Conservation (phyloP, 176 grass and related monocot species). For the Musa itinerans region DNA sequence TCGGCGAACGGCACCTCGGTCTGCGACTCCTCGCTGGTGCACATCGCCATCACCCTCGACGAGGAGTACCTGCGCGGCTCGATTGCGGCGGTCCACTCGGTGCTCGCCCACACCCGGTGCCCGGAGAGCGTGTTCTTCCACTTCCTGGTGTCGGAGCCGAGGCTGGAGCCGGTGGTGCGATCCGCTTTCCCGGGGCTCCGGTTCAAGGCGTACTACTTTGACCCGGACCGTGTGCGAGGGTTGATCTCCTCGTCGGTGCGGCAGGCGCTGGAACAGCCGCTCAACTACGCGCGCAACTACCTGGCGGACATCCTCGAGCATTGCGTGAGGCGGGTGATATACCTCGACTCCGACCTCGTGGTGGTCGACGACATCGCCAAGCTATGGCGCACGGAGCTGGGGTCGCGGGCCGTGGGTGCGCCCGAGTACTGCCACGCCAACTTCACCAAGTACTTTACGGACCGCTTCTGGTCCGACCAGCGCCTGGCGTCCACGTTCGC, state of each 20-base stretch:
- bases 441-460: constrained; percentile 86
- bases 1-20: background rate
- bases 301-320: constrained; percentile 9
- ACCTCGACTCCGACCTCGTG: constrained; percentile 12
- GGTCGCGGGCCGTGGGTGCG: constrained; percentile 5
- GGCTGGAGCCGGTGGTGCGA: background rate
- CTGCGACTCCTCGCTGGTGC: background rate
- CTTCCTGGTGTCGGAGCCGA: constrained; percentile 3
- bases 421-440: constrained; percentile 96
- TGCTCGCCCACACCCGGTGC: constrained; percentile 4
- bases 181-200: constrained; percentile 7
- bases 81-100: constrained; percentile 12
- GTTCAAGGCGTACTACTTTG: constrained; percentile 6
- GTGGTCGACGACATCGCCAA: constrained; percentile 12
- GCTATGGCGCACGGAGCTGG: constrained; percentile 6
- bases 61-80: constrained; percentile 13
- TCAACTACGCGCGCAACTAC: constrained; percentile 13
- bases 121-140: constrained; percentile 10
- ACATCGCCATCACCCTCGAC: constrained; percentile 14
- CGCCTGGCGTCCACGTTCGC: background rate
- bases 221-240: constrained; percentile 1
- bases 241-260: constrained; percentile 9
- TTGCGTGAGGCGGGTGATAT: constrained; percentile 14
- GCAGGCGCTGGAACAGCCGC: constrained; percentile 12
- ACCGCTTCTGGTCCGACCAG: constrained; percentile 56